phyloP scores from a whole-genome alignment of 805 yeast species.

The Saturnispora serradocipensis region DNA sequence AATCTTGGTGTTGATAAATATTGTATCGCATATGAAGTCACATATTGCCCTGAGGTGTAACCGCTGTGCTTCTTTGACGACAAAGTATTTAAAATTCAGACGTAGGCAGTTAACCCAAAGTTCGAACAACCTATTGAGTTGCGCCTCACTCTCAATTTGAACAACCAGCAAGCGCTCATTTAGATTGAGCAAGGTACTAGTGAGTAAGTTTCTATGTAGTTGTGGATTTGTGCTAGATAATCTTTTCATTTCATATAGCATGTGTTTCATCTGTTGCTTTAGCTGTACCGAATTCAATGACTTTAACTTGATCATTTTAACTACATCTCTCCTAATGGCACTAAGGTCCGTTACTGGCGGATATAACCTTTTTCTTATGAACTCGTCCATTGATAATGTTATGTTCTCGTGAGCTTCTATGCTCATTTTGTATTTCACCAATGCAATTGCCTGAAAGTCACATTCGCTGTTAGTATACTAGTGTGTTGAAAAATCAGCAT shows the following conservation, averaged over 20 bases:
- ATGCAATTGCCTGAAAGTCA: background rate
- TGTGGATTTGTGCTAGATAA: background rate
- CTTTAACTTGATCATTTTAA: background rate
- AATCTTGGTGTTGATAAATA: constrained; percentile 4
- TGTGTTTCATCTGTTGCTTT: background rate
- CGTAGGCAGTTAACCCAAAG: constrained; percentile 10
- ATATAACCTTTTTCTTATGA: background rate
- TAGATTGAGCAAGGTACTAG: background rate
- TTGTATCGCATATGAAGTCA: constrained; percentile 10
- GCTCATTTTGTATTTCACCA: background rate
- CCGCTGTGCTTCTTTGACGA: background rate
- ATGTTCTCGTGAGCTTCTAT: background rate
- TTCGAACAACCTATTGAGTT: constrained; percentile 9
- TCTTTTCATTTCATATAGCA: background rate
- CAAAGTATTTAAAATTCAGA: constrained; percentile 10
- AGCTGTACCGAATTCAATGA: background rate
- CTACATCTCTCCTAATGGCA: background rate
- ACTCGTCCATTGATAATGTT: background rate
- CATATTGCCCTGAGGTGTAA: constrained; percentile 5
- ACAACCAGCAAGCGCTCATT: background rate
- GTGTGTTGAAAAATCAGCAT: background rate
- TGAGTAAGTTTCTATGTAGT: background rate
- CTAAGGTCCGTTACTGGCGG: background rate
- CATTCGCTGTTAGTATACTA: background rate
- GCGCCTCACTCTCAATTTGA: background rate